phyloP scores from a whole-genome alignment of 768 basidiomycete species.

The Amanita subjunquillea region DNA sequence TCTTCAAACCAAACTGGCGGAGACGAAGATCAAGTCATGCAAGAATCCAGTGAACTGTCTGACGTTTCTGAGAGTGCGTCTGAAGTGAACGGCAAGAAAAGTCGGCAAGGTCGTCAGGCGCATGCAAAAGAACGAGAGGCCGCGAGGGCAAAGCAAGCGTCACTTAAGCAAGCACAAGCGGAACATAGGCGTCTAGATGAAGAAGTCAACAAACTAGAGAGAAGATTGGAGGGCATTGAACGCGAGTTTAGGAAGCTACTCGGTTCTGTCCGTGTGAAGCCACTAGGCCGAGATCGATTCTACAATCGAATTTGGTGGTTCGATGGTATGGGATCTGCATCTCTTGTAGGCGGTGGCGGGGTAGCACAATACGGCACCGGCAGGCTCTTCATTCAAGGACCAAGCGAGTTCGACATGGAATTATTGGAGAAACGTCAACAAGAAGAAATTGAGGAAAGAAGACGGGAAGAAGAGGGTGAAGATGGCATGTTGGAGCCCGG shows the following conservation, averaged over 20 bases:
- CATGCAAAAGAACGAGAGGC: constrained; percentile 77
- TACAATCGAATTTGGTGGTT: constrained; percentile 98
- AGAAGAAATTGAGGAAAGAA: constrained; percentile 48
- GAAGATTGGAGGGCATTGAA: constrained; percentile 78
- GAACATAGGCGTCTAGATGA: constrained; percentile 82
- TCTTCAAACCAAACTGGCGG: constrained; percentile 30
- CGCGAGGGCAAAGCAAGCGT: constrained; percentile 67
- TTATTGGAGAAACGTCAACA: constrained; percentile 50
- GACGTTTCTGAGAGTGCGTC: constrained; percentile 61
- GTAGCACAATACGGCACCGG: constrained; percentile 82
- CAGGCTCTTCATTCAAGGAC: constrained; percentile 87
- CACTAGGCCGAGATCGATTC: constrained; percentile 87
- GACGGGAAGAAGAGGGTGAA: constrained; percentile 72
- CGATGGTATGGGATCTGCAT: constrained; percentile 86
- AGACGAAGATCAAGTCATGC: constrained; percentile 50
- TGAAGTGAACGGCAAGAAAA: constrained; percentile 38
- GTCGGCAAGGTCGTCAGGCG: constrained; percentile 43
- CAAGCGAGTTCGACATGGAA: constrained; percentile 71
- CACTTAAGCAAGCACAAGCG: constrained; percentile 70
- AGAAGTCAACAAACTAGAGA: constrained; percentile 76
- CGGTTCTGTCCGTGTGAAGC: constrained; percentile 77
- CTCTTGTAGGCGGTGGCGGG: constrained; percentile 69
- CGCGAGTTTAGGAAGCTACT: constrained; percentile 89
- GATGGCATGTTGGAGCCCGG: constrained; percentile 61
- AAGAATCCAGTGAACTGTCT: constrained; percentile 64